Evolutionary conservation across 352 stramenopile genomes (phyloP), one percentile per base, ranked within the genome.

Genomic region (Saprolegnia parasitica): DNA sequence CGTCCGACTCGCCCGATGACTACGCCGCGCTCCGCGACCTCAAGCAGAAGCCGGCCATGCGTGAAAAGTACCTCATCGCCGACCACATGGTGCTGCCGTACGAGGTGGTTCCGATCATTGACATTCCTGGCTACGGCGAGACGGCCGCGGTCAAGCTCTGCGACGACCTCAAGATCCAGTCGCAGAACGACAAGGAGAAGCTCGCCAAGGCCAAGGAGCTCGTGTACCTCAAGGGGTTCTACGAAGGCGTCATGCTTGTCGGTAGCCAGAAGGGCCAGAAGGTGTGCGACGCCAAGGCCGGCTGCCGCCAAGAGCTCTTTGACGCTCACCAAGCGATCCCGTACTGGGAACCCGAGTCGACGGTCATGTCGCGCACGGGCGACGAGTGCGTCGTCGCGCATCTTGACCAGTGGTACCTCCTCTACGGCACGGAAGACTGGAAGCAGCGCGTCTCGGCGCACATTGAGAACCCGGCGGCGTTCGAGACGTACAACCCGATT

Each of bases 331-430:
- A 98, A 50, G 97, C 95, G 0, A 95, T 99, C 73, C 78, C 96
- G 21, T 99, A 99, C 83, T 99, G 96, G 86, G 98, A 99, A 79
- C 95, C 98, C 0, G 97, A 99, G 78, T 98, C 91, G 21, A 84
- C 93, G 18, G 96, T 99, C 56, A 96, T 99, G 74, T 98, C 91
- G 49, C 93, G 97, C 70, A 89, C 81, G 46, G 98, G 98, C 46
- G 98, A 99, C 73, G 97, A 99, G 77, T 99, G 98, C 76, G 96
- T 99, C 5, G 98, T 99, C 46, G 97, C 97, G 23, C 95, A 98
- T 35, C 92, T 98, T 60, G 97, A 99, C 87, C 97, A 99, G 84
- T 99, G 97, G 97, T 99, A 99, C 76, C 81, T 99, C 61, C 94
- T 91, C 18, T 99, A 99, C 76, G 97, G 97, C 65, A 96, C 98